phyloP scores from a whole-genome alignment of 2,329 filamentous ascomycete genomes.

The Exophiala viscosa region DNA sequence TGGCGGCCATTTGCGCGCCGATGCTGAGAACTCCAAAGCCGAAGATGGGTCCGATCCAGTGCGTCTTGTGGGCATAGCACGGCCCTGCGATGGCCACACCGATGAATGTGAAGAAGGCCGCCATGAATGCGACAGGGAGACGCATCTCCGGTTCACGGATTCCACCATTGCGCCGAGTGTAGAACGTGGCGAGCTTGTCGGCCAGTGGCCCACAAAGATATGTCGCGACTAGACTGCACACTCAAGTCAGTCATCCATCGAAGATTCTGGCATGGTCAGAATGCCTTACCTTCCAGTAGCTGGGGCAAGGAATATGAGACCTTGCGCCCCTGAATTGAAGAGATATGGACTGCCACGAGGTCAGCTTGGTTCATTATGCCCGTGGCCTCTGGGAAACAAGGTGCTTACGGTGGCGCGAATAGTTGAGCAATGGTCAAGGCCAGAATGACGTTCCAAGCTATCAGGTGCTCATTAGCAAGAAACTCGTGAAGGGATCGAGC shows the following conservation, averaged over 20 bases:
- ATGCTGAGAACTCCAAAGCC: slow-evolving; percentile 42
- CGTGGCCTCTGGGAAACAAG: not conserved
- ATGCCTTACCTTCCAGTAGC: slow-evolving; percentile 23
- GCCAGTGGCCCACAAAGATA: slow-evolving; percentile 49
- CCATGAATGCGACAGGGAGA: slow-evolving; percentile 54
- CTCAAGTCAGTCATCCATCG: not conserved
- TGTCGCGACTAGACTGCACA: slow-evolving; percentile 24
- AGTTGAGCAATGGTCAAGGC: slow-evolving; percentile 29
- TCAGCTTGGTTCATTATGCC: not conserved
- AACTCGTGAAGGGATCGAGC: not conserved
- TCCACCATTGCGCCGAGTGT: slow-evolving; percentile 51
- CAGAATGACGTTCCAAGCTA: slow-evolving; percentile 33
- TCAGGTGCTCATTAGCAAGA: not conserved
- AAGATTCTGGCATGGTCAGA: not conserved
- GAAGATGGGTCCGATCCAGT: slow-evolving; percentile 54
- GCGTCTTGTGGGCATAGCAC: slow-evolving; percentile 51
- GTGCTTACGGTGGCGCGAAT: slow-evolving; percentile 27
- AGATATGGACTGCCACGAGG: slow-evolving; percentile 20
- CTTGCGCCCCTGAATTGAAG: slow-evolving; percentile 27
- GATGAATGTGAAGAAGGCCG: slow-evolving; percentile 54
- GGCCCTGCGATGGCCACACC: slow-evolving; percentile 54
- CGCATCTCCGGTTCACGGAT: slow-evolving; percentile 59
- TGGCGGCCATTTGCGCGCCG: slow-evolving; percentile 25
- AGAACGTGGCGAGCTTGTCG: slow-evolving; percentile 54
- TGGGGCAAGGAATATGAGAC: slow-evolving; percentile 30